Base-by-base conservation (phyloP, 1,284 basidiomycete species). In the Sparassis latifolia region DNA sequence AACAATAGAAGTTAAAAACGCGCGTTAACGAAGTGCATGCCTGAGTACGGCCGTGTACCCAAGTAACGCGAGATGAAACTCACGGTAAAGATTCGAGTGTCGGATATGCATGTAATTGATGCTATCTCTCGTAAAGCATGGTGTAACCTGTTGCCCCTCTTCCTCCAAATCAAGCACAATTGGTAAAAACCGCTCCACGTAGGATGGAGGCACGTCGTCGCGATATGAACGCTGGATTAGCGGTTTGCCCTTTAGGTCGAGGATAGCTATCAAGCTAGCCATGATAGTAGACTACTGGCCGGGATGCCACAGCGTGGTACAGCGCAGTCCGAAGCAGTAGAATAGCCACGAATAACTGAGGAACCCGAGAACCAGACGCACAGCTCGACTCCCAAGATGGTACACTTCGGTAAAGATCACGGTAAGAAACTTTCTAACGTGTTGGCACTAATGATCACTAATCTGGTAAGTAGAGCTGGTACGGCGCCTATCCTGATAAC, bases 41-140 rank as follows among this genome's bases (percentile, higher is more conserved):
- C 20, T n/a, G 41, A 42, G 27, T 42, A 28, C 41, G 41, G 7
- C 9, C 41, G 12, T n/a, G 27, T 27, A 28, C 41, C 12, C 27
- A 10, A 28, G 12, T 28, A 49, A 20, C 33, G 47, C 27, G 20
- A 49, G 50, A 20, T 31, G 27, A 2, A 38, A 79, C 92, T 64
- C 65, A 97, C 94, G 77, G 68, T 99, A 99, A 6, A 99, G 77
- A 69, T 99, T 99, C 55, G 94, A 97, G 71, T 98, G 96, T 38
- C 96, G 81, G 64, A 99, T 97, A 68, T 98, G 95, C 87, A 98
- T 92, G 72, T 96, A 99, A 71, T 98, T 98, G 72, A 99, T 77
- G 20, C 93, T 93, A 59, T 92, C 89, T 58, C 80, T 86, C 1
- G 94, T 90, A 75, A 99, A 93, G 72, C 96, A 99, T 2, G 97